Conservation (phyloP, 2,329 filamentous ascomycete genomes). For the Diaporthe longicolla region DNA sequence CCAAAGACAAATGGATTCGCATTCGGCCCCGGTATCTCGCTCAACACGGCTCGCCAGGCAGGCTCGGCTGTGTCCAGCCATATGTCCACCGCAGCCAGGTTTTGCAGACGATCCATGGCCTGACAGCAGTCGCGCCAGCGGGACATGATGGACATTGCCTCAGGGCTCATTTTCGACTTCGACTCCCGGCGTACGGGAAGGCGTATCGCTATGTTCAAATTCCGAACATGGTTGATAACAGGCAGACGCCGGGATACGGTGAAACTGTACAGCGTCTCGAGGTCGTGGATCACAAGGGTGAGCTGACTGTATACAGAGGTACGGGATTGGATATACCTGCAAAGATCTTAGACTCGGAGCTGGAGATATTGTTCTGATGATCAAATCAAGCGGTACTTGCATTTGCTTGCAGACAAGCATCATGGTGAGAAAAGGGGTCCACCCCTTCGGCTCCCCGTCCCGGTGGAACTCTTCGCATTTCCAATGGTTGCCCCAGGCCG, state of each 20-base stretch:
- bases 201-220: conserved; percentile 7
- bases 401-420: conserved; percentile 24
- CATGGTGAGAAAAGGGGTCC: conserved; percentile 12
- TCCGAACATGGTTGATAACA: conserved; percentile 8
- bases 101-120: conserved; percentile 16
- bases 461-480: conserved; percentile 21
- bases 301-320: neutral
- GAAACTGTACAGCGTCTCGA: conserved; percentile 16
- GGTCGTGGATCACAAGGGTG: conserved; percentile 15
- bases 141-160: conserved; percentile 15
- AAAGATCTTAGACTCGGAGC: conserved; percentile 1
- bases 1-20: conserved; percentile 3
- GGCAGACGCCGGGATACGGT: conserved; percentile 14
- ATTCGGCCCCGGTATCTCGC: conserved; percentile 22
- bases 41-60: conserved; percentile 19
- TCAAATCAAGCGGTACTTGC: conserved; percentile 11
- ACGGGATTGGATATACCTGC: conserved; percentile 10
- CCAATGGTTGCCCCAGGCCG: conserved; percentile 17
- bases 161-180: conserved; percentile 10
- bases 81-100: conserved; percentile 13
- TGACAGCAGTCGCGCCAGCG: conserved; percentile 15
- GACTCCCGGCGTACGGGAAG: conserved; percentile 18
- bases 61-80: conserved; percentile 18
- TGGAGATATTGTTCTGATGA: neutral
- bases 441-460: neutral